A percentile compares a stretch with the other conserved stretches of the same genome.
These are phyloP conservation scores for Monsonia emarginata DNA, from an alignment of 441 rosid species.

Conservation along the genomic window DNA sequence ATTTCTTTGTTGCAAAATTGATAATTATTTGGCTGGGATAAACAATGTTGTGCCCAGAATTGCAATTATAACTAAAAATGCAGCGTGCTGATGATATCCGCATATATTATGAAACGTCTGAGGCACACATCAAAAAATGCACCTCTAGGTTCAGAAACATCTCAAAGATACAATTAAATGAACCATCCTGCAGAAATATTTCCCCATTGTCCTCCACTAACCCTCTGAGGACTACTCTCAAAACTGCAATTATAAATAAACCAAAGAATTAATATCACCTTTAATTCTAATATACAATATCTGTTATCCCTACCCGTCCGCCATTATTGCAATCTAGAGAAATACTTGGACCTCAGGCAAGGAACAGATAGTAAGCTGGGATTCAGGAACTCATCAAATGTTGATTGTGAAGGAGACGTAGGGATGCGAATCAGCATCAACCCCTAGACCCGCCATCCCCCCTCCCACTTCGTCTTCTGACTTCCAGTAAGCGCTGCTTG, in stretches of 20 bases:
- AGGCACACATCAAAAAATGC: not conserved
- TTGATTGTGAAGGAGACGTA: constrained; percentile 72
- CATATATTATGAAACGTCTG: too few species aligned
- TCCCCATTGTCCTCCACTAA: not conserved
- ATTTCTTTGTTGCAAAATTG: too few species aligned
- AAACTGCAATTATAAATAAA: not conserved
- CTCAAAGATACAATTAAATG: not conserved
- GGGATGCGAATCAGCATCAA: constrained; percentile 70
- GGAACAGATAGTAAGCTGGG: not conserved
- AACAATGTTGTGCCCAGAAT: not conserved
- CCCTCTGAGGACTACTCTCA: not conserved
- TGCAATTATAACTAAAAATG: too few species aligned
- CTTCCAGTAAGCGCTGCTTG: constrained; percentile 87
- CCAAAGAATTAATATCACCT: not conserved
- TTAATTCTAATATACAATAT: not conserved
- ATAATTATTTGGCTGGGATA: too few species aligned
- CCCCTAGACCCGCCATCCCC: constrained; percentile 69
- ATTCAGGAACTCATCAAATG: constrained; percentile 26
- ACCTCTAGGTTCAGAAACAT: not conserved
- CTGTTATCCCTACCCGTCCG: constrained; percentile 9
- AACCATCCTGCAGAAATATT: not conserved
- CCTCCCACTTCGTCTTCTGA: constrained; percentile 66
- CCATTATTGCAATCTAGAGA: constrained; percentile 25
- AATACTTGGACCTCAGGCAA: constrained; percentile 15
- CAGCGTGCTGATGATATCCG: too few species aligned